These are phyloP conservation scores for Talaromyces sp. DNA, from an alignment of 2,329 filamentous ascomycete genomes.

Conservation along the genomic window DNA sequence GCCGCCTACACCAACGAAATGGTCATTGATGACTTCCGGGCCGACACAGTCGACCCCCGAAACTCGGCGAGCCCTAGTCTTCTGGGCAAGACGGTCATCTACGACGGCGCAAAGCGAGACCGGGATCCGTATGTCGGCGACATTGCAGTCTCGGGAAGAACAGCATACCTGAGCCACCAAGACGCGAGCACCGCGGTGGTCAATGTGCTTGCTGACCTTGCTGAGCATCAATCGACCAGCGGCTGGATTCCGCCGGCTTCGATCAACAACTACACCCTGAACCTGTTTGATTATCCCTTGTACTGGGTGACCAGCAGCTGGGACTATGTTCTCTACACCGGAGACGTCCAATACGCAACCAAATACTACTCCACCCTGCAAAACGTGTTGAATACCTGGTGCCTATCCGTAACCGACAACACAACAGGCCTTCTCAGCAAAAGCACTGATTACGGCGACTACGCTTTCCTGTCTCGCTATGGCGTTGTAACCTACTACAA, in stretches of 20 bases:
- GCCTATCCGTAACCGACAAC: conserved; percentile 38
- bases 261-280: conserved; percentile 46
- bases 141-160: conserved; percentile 46
- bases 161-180: conserved; percentile 46
- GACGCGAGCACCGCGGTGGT: conserved; percentile 31
- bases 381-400: conserved; percentile 43
- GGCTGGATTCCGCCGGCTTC: conserved; percentile 53
- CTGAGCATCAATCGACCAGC: conserved; percentile 45
- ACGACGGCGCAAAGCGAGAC: conserved; percentile 50
- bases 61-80: conserved; percentile 40
- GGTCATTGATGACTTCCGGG: conserved; percentile 42
- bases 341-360: conserved; percentile 38
- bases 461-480: conserved; percentile 45
- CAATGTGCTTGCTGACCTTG: conserved; percentile 49
- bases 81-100: conserved; percentile 43
- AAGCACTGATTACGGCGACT: conserved; percentile 45
- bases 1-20: conserved; percentile 51
- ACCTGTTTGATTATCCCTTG: conserved; percentile 49
- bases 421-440: conserved; percentile 41
- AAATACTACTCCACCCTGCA: conserved; percentile 40
- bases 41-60: conserved; percentile 48
- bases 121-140: conserved; percentile 52
- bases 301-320: conserved; percentile 50
- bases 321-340: conserved; percentile 49
- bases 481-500: conserved; percentile 51